Evolutionary conservation across 176 grass and related monocot species (phyloP).

Genomic region (Zoysia pacifica): DNA sequence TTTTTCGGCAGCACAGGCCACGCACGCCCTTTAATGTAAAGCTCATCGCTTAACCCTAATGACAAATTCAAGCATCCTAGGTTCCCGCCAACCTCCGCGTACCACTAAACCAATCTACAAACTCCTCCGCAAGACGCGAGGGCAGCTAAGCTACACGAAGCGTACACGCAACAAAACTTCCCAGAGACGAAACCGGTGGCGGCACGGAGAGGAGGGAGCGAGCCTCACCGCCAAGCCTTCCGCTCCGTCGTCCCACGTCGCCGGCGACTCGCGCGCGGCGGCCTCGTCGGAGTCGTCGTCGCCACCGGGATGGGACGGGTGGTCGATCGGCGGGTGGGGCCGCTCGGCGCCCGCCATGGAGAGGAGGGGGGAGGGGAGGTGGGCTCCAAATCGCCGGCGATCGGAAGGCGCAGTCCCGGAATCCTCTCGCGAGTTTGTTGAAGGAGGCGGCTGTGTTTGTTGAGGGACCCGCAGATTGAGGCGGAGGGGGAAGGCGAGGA

Average conservation of each 20-base stretch:
- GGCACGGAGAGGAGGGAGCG: neutral
- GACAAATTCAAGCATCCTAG: neutral
- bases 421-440: neutral
- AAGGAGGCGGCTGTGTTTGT: slow-evolving; percentile 9
- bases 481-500: slow-evolving; percentile 1
- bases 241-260: slow-evolving; percentile 32
- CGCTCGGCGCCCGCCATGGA: slow-evolving; percentile 40
- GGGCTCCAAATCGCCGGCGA: neutral
- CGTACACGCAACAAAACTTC: slow-evolving; percentile 42
- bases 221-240: slow-evolving; percentile 42
- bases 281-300: neutral
- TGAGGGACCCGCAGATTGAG: slow-evolving; percentile 21
- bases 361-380: no score
- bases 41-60: neutral
- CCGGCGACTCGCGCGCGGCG: neutral
- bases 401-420: neutral
- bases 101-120: slow-evolving; percentile 8
- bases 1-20: neutral
- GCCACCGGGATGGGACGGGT: neutral
- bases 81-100: neutral
- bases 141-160: neutral
- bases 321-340: neutral
- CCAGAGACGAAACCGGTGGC: slow-evolving; percentile 6
- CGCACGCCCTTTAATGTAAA: neutral
- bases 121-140: neutral